These are phyloP conservation scores for Chlorella sp. DNA, from an alignment of 139 green algal genomes.

Conservation along the genomic window DNA sequence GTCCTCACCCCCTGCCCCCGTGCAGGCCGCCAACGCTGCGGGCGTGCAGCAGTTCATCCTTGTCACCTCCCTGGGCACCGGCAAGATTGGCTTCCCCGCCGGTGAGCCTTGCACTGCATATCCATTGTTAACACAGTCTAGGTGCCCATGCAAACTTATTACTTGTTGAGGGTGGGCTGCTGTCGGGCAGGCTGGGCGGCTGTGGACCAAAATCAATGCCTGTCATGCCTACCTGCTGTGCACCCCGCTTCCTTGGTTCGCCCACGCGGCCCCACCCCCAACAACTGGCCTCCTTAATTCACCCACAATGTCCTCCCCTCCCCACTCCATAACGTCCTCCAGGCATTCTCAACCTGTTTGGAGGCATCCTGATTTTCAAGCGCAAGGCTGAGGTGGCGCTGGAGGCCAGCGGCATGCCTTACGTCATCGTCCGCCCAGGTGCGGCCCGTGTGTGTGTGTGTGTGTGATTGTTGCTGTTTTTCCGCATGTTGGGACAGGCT, in stretches of 20 bases:
- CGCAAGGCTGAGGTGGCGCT: constrained; percentile 85
- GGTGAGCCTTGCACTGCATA: constrained; percentile 15
- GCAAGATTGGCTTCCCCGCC: constrained; percentile 84
- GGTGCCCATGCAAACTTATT: no score
- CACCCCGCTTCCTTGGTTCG: not conserved
- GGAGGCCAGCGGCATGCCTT: constrained; percentile 81
- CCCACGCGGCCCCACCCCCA: no score
- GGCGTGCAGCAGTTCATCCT: constrained; percentile 87
- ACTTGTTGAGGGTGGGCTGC: not conserved
- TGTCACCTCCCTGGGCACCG: constrained; percentile 87
- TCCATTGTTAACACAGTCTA: no score
- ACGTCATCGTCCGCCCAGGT: constrained; percentile 89
- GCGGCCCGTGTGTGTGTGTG: no score
- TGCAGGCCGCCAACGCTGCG: constrained; percentile 50
- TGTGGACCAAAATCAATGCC: not conserved
- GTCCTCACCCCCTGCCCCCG: not conserved
- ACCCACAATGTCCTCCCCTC: not conserved
- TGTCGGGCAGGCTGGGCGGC: not conserved
- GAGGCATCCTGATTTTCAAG: constrained; percentile 90
- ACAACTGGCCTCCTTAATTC: no score
- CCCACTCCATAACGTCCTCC: no score
- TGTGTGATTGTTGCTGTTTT: no score
- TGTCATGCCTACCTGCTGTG: no score
- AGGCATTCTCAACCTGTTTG: constrained; percentile 87
- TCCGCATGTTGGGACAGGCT: no score